Percentiles rank a stretch among this genome's conserved stretches.
phyloP scores from a whole-genome alignment of 805 yeast species.

The Wickerhamomyces hampshirensis region DNA sequence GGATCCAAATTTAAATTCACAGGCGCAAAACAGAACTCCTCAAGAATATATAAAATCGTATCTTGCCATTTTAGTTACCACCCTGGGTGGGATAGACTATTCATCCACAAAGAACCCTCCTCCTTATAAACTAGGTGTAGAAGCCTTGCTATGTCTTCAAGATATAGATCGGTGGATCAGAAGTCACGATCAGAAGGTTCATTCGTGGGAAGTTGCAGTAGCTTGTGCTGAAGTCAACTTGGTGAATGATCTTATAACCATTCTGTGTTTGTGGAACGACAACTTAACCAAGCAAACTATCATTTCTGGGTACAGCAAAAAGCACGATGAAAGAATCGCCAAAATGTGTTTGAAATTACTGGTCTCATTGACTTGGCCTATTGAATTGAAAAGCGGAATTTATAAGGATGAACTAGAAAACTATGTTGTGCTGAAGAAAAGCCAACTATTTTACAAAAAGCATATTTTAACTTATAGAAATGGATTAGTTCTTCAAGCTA shows the following conservation, averaged over 20 bases:
- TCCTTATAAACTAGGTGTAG: conserved; percentile 79
- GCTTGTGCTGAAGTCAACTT: conserved; percentile 81
- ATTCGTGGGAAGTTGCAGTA: conserved; percentile 75
- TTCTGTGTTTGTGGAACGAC: conserved; percentile 68
- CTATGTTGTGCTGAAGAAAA: conserved; percentile 56
- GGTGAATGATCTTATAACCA: conserved; percentile 71
- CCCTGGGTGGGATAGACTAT: conserved; percentile 87
- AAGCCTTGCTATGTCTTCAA: conserved; percentile 65
- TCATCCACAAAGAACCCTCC: conserved; percentile 40
- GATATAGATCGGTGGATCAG: conserved; percentile 88
- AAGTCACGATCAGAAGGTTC: conserved; percentile 69
- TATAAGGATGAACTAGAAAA: conserved; percentile 51
- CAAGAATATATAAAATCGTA: conserved; percentile 46
- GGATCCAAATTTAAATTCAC: too few relatives aligned
- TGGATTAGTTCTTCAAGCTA: conserved; percentile 64
- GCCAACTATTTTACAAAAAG: conserved; percentile 70
- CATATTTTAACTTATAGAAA: conserved; percentile 50
- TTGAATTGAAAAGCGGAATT: conserved; percentile 47
- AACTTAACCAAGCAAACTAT: conserved; percentile 26
- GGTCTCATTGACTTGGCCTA: conserved; percentile 84
- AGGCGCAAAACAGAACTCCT: conserved; percentile 7
- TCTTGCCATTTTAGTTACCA: conserved; percentile 76
- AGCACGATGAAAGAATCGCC: conserved; percentile 54
- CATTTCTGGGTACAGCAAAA: conserved; percentile 27
- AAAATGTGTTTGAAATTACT: conserved; percentile 71